Base-by-base conservation (phyloP, 2,329 filamentous ascomycete genomes). In the Akanthomyces muscarius region DNA sequence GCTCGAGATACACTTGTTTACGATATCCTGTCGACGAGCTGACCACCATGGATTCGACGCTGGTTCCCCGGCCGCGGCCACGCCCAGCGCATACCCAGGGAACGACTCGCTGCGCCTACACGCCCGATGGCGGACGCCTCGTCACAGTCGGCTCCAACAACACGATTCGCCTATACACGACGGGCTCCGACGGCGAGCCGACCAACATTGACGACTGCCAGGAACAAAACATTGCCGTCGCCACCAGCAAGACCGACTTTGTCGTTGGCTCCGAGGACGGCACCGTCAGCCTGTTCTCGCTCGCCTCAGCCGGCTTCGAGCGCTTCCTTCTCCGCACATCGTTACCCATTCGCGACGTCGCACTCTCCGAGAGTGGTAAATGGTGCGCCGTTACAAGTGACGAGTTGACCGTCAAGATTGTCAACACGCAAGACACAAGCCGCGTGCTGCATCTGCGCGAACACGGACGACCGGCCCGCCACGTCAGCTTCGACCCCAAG, bases 361-460 rank as follows among this genome's bases (percentile, higher is more conserved):
- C 91, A 4, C 80, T 99, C 16, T 93, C 92, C 2, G 84, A 86
- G 2, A 90, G 98, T 72, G 84, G 86, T 0, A 85, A 90, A 70
- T 98, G 92, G 93, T 91, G 89, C 67, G 95, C 95, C 36, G 92
- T 98, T 30, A 92, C 93, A n/a, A 97, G 93, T 81, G 96, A 98
- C 74, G 95, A 99, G 75, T 81, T 97, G 64, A 90, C 89, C 1
- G 91, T 98, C 68, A 97, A 96, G 74, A 79, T 99, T 25, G 91
- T 99, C 66, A 90, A 89, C 70, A 89, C 89, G 38, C 81, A 87
- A 53, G 91, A 98, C 72, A 93, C 89, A 74, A 87, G 82, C 25
- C 83, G 86, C 67, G 84, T 96, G 56, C 87, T 89, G 69, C 89
- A 89, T 67, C 82, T 99, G 10, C 87, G 90, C 66, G 92, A 97